phyloP scores from a whole-genome alignment of 2,329 filamentous ascomycete species.

The Diaporthe helianthi region DNA sequence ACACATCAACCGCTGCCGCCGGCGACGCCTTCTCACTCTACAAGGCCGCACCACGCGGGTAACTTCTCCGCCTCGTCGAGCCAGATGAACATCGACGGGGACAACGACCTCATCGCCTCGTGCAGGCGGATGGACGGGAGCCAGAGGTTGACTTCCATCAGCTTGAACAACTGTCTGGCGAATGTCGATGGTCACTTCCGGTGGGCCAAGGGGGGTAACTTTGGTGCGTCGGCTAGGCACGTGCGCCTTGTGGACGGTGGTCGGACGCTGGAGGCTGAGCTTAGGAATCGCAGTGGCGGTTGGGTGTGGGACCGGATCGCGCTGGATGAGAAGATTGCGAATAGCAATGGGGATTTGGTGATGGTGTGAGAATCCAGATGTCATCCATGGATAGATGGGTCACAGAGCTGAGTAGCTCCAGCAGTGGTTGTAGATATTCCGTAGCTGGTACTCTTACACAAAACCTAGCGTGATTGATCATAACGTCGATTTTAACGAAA shows the following conservation, averaged over 20 bases:
- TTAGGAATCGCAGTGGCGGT: slow-evolving; percentile 33
- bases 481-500: too few species aligned
- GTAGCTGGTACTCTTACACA: too few species aligned
- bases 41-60: slow-evolving; percentile 16
- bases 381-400: too few species aligned
- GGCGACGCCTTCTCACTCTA: neutral
- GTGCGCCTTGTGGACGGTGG: slow-evolving; percentile 34
- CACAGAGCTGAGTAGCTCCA: too few species aligned
- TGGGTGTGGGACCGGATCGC: slow-evolving; percentile 37
- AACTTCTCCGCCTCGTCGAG: slow-evolving; percentile 34
- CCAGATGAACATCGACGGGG: slow-evolving; percentile 33
- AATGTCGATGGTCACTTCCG: slow-evolving; percentile 35
- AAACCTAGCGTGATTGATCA: neutral
- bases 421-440: neutral
- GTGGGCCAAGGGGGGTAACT: slow-evolving; percentile 35
- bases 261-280: slow-evolving; percentile 36
- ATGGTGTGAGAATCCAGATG: slow-evolving; percentile 45
- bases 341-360: slow-evolving; percentile 48
- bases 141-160: slow-evolving; percentile 34
- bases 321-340: slow-evolving; percentile 39
- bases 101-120: slow-evolving; percentile 36
- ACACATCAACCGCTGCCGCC: slow-evolving; percentile 3
- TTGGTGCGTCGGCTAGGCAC: slow-evolving; percentile 34
- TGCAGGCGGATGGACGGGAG: slow-evolving; percentile 33
- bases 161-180: slow-evolving; percentile 35